Percentiles rank a stretch among this genome's conserved stretches.
phyloP scores from a whole-genome alignment of 768 basidiomycete genomes.

The Dacryopinax spathularia region DNA sequence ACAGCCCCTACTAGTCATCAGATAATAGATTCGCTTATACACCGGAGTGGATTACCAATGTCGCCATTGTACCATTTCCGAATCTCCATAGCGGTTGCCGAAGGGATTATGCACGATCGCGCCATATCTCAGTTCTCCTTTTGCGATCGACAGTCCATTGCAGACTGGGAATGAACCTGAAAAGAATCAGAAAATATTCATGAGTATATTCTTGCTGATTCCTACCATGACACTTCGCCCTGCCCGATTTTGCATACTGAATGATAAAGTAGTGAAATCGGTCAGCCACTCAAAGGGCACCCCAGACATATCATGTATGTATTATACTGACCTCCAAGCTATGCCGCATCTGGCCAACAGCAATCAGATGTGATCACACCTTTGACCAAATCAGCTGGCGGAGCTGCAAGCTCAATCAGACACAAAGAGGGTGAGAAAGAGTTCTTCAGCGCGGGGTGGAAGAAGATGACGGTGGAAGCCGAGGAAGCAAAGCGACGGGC shows the following conservation, averaged over 20 bases:
- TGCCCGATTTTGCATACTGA: background rate
- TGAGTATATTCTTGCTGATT: background rate
- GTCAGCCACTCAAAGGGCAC: no score
- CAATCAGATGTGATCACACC: no score
- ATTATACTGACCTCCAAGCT: background rate
- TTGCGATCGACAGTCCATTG: background rate
- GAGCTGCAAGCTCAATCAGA: no score
- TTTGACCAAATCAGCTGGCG: no score
- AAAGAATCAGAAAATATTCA: background rate
- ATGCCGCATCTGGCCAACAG: no score
- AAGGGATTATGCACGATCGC: background rate
- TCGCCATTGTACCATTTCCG: background rate
- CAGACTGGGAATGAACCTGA: background rate
- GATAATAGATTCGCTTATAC: no score
- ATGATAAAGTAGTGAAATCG: no score
- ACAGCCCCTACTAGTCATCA: background rate
- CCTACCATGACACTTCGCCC: background rate
- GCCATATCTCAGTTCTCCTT: background rate
- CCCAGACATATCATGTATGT: no score
- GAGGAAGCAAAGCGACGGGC: background rate
- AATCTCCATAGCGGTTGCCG: background rate
- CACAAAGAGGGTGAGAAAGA: no score
- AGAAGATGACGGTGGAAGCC: background rate
- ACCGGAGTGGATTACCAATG: background rate
- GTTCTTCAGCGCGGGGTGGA: background rate